A percentile compares a stretch with the other conserved stretches of the same genome.
phyloP scores from a whole-genome alignment of 768 basidiomycete species.

The Sporobolomyces phaffii region DNA sequence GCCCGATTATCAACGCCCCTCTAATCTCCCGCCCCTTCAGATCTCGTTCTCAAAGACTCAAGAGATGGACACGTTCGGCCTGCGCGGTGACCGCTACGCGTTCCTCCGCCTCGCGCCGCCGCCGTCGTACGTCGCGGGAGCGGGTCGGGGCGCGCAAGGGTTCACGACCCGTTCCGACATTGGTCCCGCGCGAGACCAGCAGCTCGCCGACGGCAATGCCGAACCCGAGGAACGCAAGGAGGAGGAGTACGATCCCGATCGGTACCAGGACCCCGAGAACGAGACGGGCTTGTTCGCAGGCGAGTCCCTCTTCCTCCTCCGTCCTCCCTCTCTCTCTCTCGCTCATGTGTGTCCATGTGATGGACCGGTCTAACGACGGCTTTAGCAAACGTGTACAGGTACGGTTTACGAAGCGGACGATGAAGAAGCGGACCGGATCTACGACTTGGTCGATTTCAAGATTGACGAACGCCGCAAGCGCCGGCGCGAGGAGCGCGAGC shows the following conservation, averaged over 20 bases:
- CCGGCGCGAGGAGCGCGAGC: conserved; percentile 72
- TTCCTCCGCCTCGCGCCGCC: conserved; percentile 33
- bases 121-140: conserved; percentile 95
- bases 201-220: conserved; percentile 67
- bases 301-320: neutral
- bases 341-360: too few species aligned
- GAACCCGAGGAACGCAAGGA: conserved; percentile 63
- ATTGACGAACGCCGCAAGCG: conserved; percentile 81
- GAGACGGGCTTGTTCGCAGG: conserved; percentile 93
- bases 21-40: neutral
- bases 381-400: conserved; percentile 9
- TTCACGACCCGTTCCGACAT: conserved; percentile 99
- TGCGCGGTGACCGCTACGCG: conserved; percentile 40
- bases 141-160: conserved; percentile 77
- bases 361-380: too few species aligned
- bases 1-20: neutral
- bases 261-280: conserved; percentile 95
- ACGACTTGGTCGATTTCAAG: conserved; percentile 78
- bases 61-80: conserved; percentile 32
- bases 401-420: conserved; percentile 96
- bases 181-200: conserved; percentile 94
- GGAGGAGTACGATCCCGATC: conserved; percentile 76
- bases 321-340: neutral
- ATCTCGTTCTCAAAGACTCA: too few species aligned
- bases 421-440: conserved; percentile 93